Evolutionary conservation across 768 basidiomycete species (phyloP).

Genomic region (Austroboletus festivus): DNA sequence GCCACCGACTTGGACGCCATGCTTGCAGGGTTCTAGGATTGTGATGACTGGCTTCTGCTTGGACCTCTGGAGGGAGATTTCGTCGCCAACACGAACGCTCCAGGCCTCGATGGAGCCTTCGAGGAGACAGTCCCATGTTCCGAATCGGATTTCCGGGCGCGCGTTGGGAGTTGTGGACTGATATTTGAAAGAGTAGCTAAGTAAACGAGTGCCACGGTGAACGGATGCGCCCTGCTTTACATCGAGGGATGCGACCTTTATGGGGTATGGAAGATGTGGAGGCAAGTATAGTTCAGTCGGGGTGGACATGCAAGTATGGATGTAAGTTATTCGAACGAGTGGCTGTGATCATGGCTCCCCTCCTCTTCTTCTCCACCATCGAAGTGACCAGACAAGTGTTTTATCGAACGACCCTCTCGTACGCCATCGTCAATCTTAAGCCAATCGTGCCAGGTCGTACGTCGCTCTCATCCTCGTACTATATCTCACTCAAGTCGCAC

Average conservation of each 20-base stretch:
- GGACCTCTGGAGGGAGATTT: conserved; percentile 56
- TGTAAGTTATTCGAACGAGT: conserved; percentile 4
- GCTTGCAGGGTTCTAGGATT: conserved; percentile 90
- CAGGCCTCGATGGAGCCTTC: conserved; percentile 76
- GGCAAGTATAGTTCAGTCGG: conserved; percentile 79
- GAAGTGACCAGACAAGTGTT: conserved; percentile 78
- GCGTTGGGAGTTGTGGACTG: conserved; percentile 42
- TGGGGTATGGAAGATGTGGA: conserved; percentile 76
- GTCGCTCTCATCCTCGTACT: conserved; percentile 28
- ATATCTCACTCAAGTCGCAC: background rate
- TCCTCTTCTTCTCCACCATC: conserved; percentile 70
- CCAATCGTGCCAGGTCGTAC: conserved; percentile 92
- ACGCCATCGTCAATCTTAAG: conserved; percentile 92
- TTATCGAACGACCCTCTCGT: conserved; percentile 63
- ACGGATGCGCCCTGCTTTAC: conserved; percentile 44
- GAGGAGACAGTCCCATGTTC: conserved; percentile 87
- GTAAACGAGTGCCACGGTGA: conserved; percentile 69
- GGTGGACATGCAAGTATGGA: conserved; percentile 42
- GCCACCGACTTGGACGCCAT: conserved; percentile 89
- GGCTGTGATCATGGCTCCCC: conserved; percentile 23
- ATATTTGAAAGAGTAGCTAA: conserved; percentile 81
- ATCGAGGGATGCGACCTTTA: conserved; percentile 74
- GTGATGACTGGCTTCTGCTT: conserved; percentile 59
- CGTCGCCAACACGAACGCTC: conserved; percentile 64
- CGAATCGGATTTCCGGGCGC: conserved; percentile 68